Conservation (phyloP, 306 rosid genomes). For the Dryas octopetala region DNA sequence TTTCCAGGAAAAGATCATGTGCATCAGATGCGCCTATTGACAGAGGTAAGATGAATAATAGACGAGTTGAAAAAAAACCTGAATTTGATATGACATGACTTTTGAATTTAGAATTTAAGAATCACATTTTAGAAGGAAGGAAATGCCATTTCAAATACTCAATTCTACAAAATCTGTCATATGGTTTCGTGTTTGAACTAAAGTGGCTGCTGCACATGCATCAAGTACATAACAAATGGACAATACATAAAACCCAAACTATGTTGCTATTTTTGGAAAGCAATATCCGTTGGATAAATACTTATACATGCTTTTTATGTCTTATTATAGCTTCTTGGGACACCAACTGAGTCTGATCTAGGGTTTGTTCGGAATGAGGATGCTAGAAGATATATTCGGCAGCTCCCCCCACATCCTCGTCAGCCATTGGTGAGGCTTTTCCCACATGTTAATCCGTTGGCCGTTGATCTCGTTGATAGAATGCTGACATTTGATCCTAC, state of each 20-base stretch:
- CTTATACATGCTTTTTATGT: constrained; percentile 34
- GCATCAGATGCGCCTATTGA: constrained; percentile 93
- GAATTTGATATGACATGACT: neutral
- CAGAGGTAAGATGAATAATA: constrained; percentile 61
- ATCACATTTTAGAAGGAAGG: neutral
- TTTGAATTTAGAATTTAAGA: neutral
- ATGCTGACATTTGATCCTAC: constrained; percentile 93
- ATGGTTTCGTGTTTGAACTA: neutral
- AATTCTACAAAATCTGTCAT: neutral
- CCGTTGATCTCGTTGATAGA: constrained; percentile 85
- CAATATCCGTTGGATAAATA: constrained; percentile 18
- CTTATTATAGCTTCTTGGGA: constrained; percentile 78
- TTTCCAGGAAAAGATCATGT: constrained; percentile 89
- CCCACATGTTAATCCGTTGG: constrained; percentile 83
- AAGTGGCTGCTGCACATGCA: neutral
- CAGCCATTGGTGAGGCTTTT: constrained; percentile 68
- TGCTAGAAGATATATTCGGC: constrained; percentile 77
- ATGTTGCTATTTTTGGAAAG: constrained; percentile 11
- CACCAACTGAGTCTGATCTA: constrained; percentile 91
- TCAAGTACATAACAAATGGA: neutral
- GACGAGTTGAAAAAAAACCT: neutral
- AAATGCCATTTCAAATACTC: neutral
- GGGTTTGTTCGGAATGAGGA: constrained; percentile 82
- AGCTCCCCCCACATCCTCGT: constrained; percentile 76
- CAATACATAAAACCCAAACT: neutral